phyloP scores from a whole-genome alignment of 2,329 filamentous ascomycete genomes.

The Elsinoe australis region DNA sequence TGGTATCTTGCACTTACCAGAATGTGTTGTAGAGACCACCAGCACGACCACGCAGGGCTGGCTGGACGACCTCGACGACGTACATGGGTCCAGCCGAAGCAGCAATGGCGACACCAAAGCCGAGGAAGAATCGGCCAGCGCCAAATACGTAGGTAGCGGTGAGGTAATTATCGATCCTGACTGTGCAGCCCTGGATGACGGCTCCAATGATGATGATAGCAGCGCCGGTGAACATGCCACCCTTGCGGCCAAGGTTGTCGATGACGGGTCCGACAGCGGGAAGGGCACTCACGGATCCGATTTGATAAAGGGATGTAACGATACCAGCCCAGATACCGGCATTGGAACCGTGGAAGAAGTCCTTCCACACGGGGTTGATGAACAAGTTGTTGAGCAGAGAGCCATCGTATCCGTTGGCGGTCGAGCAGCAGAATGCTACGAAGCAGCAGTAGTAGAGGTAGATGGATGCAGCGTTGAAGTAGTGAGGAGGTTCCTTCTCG shows the following conservation, averaged over 20 bases:
- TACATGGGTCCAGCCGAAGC: slow-evolving; percentile 55
- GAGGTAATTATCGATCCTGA: slow-evolving; percentile 32
- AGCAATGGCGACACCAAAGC: slow-evolving; percentile 55
- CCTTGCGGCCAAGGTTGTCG: slow-evolving; percentile 44
- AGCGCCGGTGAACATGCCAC: slow-evolving; percentile 44
- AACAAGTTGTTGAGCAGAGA: slow-evolving; percentile 48
- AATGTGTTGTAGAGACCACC: slow-evolving; percentile 52
- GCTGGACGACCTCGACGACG: slow-evolving; percentile 56
- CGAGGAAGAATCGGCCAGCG: slow-evolving; percentile 47
- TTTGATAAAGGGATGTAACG: slow-evolving; percentile 43
- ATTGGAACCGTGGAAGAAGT: slow-evolving; percentile 36
- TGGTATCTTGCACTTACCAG: slow-evolving; percentile 26
- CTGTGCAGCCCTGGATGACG: slow-evolving; percentile 40
- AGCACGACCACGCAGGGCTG: slow-evolving; percentile 53
- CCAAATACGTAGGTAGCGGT: slow-evolving; percentile 36
- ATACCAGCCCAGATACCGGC: slow-evolving; percentile 40
- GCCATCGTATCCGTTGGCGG: slow-evolving; percentile 49
- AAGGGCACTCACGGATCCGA: slow-evolving; percentile 39
- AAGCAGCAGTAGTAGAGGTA: slow-evolving; percentile 11
- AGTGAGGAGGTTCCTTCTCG: slow-evolving; percentile 44
- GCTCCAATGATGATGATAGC: slow-evolving; percentile 56
- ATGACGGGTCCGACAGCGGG: slow-evolving; percentile 41
- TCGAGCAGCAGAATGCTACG: slow-evolving; percentile 13
- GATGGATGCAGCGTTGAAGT: slow-evolving; percentile 16
- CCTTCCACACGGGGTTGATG: slow-evolving; percentile 41